Conservation (phyloP, 2,329 filamentous ascomycete genomes). For the Cyphellophora europaea region DNA sequence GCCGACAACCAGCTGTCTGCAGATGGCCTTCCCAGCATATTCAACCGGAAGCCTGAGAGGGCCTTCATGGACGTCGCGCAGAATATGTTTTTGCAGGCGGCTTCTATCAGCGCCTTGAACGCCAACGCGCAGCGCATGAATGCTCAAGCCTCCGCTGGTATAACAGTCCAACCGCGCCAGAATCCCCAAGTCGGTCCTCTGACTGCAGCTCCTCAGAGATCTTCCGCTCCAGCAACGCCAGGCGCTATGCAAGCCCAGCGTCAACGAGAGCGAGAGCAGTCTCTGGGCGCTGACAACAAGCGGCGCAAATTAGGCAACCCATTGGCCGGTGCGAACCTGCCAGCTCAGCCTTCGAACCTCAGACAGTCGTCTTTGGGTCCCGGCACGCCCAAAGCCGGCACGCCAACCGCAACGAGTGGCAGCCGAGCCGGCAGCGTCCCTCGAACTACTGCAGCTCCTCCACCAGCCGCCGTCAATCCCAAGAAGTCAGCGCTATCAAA, state of each 20-base stretch:
- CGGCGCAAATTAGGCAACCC: slow-evolving; percentile 45
- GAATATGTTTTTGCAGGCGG: slow-evolving; percentile 43
- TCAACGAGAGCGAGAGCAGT: slow-evolving; percentile 45
- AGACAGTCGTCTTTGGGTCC: slow-evolving; percentile 54
- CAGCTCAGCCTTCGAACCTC: slow-evolving; percentile 44
- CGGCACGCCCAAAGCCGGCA: slow-evolving; percentile 54
- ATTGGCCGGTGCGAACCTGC: slow-evolving; percentile 28
- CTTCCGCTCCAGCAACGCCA: slow-evolving; percentile 36
- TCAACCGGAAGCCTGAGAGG: slow-evolving; percentile 38
- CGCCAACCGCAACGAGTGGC: slow-evolving; percentile 31
- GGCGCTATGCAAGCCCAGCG: slow-evolving; percentile 22
- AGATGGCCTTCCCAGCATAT: slow-evolving; percentile 51
- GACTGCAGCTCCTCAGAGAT: slow-evolving; percentile 20
- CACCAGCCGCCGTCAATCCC: slow-evolving; percentile 31
- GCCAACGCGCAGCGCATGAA: slow-evolving; percentile 42
- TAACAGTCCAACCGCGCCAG: slow-evolving; percentile 14
- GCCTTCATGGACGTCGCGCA: slow-evolving; percentile 40
- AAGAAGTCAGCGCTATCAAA: slow-evolving; percentile 47
- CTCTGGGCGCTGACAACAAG: slow-evolving; percentile 48
- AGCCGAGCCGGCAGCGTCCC: slow-evolving; percentile 53
- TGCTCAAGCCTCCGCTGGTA: slow-evolving; percentile 30
- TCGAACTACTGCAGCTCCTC: slow-evolving; percentile 21
- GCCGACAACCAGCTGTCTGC: slow-evolving; percentile 48
- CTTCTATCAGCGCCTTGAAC: slow-evolving; percentile 47
- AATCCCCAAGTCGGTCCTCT: slow-evolving; percentile 19